phyloP scores from a whole-genome alignment of 2,329 filamentous ascomycete species.

The Xylaria sp. region DNA sequence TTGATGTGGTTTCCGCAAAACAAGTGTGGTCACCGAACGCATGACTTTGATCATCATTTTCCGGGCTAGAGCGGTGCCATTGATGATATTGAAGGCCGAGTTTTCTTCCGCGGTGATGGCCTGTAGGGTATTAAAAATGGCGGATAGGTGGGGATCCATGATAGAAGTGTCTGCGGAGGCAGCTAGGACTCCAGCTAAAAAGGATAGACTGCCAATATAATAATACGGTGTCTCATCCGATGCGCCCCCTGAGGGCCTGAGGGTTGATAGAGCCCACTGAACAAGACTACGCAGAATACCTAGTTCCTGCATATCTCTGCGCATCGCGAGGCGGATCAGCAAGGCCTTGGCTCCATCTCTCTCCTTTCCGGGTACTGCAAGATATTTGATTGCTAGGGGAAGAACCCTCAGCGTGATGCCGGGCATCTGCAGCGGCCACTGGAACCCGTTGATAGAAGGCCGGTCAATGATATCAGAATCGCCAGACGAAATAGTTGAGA shows the following conservation, averaged over 20 bases:
- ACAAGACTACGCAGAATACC: conserved; percentile 70
- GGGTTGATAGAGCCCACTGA: conserved; percentile 67
- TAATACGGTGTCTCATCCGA: conserved; percentile 64
- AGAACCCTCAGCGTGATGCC: conserved; percentile 72
- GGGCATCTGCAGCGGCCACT: conserved; percentile 64
- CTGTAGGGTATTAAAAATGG: conserved; percentile 68
- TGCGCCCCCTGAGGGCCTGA: conserved; percentile 50
- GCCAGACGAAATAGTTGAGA: conserved; percentile 77
- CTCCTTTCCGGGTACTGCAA: conserved; percentile 80
- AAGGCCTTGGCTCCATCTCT: conserved; percentile 84
- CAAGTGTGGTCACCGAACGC: conserved; percentile 70
- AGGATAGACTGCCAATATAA: conserved; percentile 77
- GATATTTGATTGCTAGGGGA: conserved; percentile 69
- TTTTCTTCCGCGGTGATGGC: conserved; percentile 57
- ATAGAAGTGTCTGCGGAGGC: conserved; percentile 73
- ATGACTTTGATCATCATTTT: conserved; percentile 87
- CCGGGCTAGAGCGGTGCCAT: conserved; percentile 75
- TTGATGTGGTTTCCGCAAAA: conserved; percentile 55
- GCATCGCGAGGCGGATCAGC: conserved; percentile 78
- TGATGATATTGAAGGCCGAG: conserved; percentile 55
- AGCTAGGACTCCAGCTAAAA: conserved; percentile 73
- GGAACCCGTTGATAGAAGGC: conserved; percentile 50
- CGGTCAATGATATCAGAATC: conserved; percentile 51
- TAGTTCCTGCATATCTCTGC: conserved; percentile 83
- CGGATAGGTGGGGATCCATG: conserved; percentile 66